Conservation (phyloP, 2,329 filamentous ascomycete species). For the Fusarium temperatum region DNA sequence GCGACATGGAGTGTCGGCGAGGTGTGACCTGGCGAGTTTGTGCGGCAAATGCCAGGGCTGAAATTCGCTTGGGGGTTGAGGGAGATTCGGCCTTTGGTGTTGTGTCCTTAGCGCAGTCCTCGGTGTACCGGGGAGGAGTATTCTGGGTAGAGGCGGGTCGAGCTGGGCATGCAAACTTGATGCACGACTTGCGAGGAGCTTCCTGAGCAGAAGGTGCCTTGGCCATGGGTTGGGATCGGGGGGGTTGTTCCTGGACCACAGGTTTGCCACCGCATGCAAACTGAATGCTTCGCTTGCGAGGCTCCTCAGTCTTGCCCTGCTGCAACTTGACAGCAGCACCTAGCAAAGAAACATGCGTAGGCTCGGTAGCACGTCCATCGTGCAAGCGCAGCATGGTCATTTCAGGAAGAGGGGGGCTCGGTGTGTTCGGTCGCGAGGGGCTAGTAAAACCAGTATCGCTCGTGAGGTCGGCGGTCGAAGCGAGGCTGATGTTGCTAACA, state of each 20-base stretch:
- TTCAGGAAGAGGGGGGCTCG: constrained; percentile 83
- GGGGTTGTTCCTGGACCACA: constrained; percentile 53
- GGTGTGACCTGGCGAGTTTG: constrained; percentile 37
- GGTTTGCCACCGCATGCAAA: constrained; percentile 83
- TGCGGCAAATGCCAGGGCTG: constrained; percentile 37
- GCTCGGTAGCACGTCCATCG: constrained; percentile 41
- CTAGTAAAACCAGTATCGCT: constrained; percentile 93
- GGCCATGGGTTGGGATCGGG: constrained; percentile 47
- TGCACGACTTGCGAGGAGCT: constrained; percentile 65
- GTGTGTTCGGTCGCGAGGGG: constrained; percentile 85
- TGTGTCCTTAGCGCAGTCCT: constrained; percentile 1
- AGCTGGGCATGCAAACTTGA: constrained; percentile 79
- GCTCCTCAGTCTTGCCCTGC: constrained; percentile 54
- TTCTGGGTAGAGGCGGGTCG: constrained; percentile 57
- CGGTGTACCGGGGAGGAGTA: constrained; percentile 46
- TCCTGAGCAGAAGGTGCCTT: constrained; percentile 49
- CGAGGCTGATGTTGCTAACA: constrained; percentile 80
- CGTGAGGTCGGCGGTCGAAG: constrained; percentile 91
- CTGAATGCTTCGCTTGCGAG: constrained; percentile 87
- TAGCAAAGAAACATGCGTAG: constrained; percentile 40
- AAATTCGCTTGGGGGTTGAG: constrained; percentile 46
- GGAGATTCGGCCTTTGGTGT: constrained; percentile 40
- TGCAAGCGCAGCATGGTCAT: constrained; percentile 57
- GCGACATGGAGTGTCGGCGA: constrained; percentile 36
- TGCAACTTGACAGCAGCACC: constrained; percentile 36